phyloP scores from a whole-genome alignment of 495 filamentous ascomycete genomes.

The Ascodesmis nigricans region DNA sequence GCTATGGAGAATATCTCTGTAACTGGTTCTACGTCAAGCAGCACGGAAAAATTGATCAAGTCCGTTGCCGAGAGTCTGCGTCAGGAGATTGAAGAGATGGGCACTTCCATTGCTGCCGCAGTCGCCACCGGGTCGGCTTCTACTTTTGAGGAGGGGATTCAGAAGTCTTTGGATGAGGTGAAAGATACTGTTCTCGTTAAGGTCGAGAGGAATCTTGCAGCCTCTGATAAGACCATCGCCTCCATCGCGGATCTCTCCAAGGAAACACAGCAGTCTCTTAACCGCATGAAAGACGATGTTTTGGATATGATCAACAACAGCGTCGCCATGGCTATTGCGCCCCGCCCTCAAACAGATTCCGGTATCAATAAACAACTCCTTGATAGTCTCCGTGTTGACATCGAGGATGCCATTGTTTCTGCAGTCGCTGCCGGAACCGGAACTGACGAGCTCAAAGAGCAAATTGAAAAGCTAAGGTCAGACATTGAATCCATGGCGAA shows the following conservation, averaged over 20 bases:
- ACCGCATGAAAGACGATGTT: conserved; percentile 40
- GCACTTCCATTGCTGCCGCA: conserved; percentile 16
- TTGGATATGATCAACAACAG: conserved; percentile 26
- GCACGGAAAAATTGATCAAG: conserved; percentile 13
- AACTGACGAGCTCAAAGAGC: conserved; percentile 7
- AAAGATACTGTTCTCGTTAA: conserved; percentile 39
- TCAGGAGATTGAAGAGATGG: conserved; percentile 12
- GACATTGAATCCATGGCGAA: conserved; percentile 15
- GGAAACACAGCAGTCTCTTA: conserved; percentile 41
- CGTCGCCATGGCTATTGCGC: conserved; percentile 50
- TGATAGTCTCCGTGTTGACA: conserved; percentile 44
- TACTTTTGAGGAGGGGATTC: conserved; percentile 46
- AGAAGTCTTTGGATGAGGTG: conserved; percentile 47
- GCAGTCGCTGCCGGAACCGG: conserved; percentile 6
- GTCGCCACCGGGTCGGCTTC: conserved; percentile 9
- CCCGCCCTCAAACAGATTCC: conserved; percentile 39
- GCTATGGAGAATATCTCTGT: conserved; percentile 36
- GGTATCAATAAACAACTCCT: conserved; percentile 48
- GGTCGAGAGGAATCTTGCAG: conserved; percentile 44
- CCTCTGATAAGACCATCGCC: conserved; percentile 59
- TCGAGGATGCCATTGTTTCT: conserved; percentile 24
- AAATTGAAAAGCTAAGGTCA: conserved; percentile 12
- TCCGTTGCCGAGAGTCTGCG: conserved; percentile 11
- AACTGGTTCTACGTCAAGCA: conserved; percentile 5
- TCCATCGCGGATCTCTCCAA: conserved; percentile 44